Percentiles rank a stretch among this genome's conserved stretches.
phyloP scores from a whole-genome alignment of 1,139 yeast species.

The Yamadazyma blattariae region DNA sequence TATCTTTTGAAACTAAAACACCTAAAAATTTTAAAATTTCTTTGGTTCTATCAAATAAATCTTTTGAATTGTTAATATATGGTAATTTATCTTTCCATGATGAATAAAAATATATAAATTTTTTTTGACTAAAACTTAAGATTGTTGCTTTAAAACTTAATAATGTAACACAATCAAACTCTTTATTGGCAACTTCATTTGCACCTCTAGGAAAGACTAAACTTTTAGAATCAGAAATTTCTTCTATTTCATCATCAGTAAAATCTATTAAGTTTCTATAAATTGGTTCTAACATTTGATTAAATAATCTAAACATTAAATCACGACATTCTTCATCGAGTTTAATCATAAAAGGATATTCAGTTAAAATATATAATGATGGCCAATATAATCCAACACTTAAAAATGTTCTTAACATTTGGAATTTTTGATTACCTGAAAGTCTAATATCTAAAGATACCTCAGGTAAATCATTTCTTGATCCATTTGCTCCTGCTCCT shows the following conservation, averaged over 20 bases:
- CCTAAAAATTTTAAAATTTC: constrained; percentile 57
- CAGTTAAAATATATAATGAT: constrained; percentile 55
- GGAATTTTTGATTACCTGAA: constrained; percentile 17
- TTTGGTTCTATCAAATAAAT: constrained; percentile 45
- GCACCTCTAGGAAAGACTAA: constrained; percentile 30
- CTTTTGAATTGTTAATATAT: constrained; percentile 33
- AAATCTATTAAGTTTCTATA: constrained; percentile 24
- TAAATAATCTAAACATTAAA: constrained; percentile 51
- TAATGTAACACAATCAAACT: constrained; percentile 16
- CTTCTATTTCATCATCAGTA: constrained; percentile 16
- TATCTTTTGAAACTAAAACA: constrained; percentile 49
- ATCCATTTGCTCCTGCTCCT: background rate
- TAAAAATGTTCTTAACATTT: constrained; percentile 53
- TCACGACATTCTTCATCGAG: constrained; percentile 52
- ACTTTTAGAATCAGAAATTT: constrained; percentile 21
- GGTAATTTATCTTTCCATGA: constrained; percentile 50
- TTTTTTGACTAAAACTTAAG: constrained; percentile 26
- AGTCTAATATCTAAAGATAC: constrained; percentile 8
- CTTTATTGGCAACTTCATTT: constrained; percentile 30
- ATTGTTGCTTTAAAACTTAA: constrained; percentile 33
- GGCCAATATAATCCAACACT: constrained; percentile 66
- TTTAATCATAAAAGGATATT: constrained; percentile 61
- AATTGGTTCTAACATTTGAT: constrained; percentile 50
- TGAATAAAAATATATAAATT: constrained; percentile 47
- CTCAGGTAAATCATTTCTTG: background rate